Percentiles rank a stretch among this genome's conserved stretches.
Conservation (phyloP, 1,284 basidiomycete genomes). For the Athelia sp. region DNA sequence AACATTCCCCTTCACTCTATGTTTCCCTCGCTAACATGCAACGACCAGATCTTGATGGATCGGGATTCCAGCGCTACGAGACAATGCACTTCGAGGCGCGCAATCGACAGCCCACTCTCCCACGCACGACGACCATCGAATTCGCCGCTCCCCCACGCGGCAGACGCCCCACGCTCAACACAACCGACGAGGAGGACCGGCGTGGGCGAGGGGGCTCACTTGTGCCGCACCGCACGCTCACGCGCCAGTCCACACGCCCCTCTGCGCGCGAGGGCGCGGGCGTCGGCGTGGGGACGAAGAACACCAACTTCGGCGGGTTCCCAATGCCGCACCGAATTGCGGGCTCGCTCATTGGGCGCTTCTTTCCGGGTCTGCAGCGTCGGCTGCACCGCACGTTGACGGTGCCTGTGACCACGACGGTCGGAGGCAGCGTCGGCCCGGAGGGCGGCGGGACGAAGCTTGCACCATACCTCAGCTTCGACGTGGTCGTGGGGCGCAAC, state of each 20-base stretch:
- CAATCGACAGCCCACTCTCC: constrained; percentile 17
- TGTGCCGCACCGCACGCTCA: too few relatives aligned
- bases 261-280: too few relatives aligned
- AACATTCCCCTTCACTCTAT: background rate
- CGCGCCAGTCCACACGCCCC: too few relatives aligned
- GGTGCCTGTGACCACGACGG: constrained; percentile 67
- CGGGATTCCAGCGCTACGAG: constrained; percentile 25
- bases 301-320: constrained; percentile 79
- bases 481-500: constrained; percentile 81
- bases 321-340: constrained; percentile 73
- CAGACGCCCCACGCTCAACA: constrained; percentile 17
- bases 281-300: constrained; percentile 27
- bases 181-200: too few relatives aligned
- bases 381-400: constrained; percentile 63
- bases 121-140: constrained; percentile 55
- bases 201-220: too few relatives aligned
- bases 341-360: constrained; percentile 35
- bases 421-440: too few relatives aligned
- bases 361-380: constrained; percentile 55
- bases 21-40: background rate
- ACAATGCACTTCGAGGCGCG: background rate
- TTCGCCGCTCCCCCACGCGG: constrained; percentile 25
- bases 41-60: constrained; percentile 20
- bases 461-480: constrained; percentile 85
- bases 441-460: constrained; percentile 38